Conservation (phyloP, 2,329 filamentous ascomycete species). For the Arachnopeziza araneosa region DNA sequence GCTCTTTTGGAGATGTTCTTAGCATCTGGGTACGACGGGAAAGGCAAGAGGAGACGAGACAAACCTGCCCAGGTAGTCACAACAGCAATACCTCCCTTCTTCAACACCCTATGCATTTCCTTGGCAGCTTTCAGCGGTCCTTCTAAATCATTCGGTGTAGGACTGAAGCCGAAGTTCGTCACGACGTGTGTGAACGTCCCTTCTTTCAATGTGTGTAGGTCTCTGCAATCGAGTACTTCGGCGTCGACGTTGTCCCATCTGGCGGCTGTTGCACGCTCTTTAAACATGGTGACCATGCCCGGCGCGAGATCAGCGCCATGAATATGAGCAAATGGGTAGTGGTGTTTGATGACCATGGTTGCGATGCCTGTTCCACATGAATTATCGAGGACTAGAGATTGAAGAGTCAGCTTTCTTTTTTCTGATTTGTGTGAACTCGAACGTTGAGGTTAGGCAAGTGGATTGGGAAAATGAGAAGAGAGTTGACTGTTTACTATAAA, state of each 20-base stretch:
- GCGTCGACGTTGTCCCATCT: constrained; percentile 73
- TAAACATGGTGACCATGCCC: constrained; percentile 61
- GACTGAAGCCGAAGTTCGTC: constrained; percentile 63
- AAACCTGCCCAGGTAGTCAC: constrained; percentile 10
- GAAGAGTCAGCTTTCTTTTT: too few species aligned
- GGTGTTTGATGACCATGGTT: constrained; percentile 78
- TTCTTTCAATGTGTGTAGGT: constrained; percentile 65
- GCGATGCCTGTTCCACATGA: constrained; percentile 95
- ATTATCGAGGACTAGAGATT: constrained; percentile 68
- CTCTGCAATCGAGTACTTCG: constrained; percentile 62
- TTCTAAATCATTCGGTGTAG: constrained; percentile 56
- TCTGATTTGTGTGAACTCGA: not conserved
- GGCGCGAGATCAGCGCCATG: constrained; percentile 92
- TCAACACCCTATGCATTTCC: constrained; percentile 81
- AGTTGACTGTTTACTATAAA: not conserved
- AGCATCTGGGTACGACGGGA: too few species aligned
- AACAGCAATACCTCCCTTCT: constrained; percentile 69
- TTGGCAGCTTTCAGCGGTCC: constrained; percentile 58
- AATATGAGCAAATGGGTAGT: constrained; percentile 71
- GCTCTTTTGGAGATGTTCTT: constrained; percentile 9
- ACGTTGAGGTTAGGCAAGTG: not conserved
- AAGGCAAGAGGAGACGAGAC: too few species aligned
- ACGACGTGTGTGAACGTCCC: constrained; percentile 97
- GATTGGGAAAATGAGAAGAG: not conserved
- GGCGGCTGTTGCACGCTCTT: constrained; percentile 45